phyloP scores from a whole-genome alignment of 2,329 filamentous ascomycete species.

The Curvularia spicifera region DNA sequence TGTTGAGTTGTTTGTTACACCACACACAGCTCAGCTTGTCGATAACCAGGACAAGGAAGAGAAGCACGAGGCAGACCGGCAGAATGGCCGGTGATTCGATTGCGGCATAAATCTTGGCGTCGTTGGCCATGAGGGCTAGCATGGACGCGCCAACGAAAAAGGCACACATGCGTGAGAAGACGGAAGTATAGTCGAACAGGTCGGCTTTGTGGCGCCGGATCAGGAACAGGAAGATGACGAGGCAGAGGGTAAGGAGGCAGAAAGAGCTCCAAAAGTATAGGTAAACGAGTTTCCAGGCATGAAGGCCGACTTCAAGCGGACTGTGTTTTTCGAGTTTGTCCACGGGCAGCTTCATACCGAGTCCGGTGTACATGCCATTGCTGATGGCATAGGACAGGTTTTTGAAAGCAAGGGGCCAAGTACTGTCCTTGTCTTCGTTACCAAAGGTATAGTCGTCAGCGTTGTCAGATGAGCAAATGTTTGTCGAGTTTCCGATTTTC shows the following conservation, averaged over 20 bases:
- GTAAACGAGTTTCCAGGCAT: slow-evolving; percentile 43
- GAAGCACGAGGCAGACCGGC: slow-evolving; percentile 45
- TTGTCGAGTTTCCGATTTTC: slow-evolving; percentile 39
- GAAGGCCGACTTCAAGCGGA: slow-evolving; percentile 35
- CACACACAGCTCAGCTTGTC: slow-evolving; percentile 42
- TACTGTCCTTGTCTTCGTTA: slow-evolving; percentile 6
- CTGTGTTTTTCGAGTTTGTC: slow-evolving; percentile 35
- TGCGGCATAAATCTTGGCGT: slow-evolving; percentile 29
- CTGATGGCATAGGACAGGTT: slow-evolving; percentile 31
- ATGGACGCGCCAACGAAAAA: slow-evolving; percentile 37
- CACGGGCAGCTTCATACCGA: slow-evolving; percentile 45
- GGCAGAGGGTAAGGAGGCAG: slow-evolving; percentile 46
- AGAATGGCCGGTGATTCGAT: slow-evolving; percentile 44
- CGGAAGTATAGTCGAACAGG: slow-evolving; percentile 49
- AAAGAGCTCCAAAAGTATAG: slow-evolving; percentile 50
- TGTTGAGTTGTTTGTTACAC: slow-evolving; percentile 40
- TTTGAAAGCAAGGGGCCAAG: slow-evolving; percentile 30
- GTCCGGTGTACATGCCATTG: slow-evolving; percentile 42
- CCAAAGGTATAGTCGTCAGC: slow-evolving; percentile 18
- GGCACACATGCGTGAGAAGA: slow-evolving; percentile 40
- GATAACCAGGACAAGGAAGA: slow-evolving; percentile 41
- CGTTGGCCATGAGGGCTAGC: slow-evolving; percentile 39
- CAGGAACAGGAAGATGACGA: slow-evolving; percentile 49
- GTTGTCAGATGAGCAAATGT: slow-evolving; percentile 40
- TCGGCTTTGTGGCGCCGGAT: slow-evolving; percentile 51